A percentile compares a stretch with the other conserved stretches of the same genome.
Evolutionary conservation across 345 rosid genomes (phyloP).

Genomic region (Lepidium didymum): DNA sequence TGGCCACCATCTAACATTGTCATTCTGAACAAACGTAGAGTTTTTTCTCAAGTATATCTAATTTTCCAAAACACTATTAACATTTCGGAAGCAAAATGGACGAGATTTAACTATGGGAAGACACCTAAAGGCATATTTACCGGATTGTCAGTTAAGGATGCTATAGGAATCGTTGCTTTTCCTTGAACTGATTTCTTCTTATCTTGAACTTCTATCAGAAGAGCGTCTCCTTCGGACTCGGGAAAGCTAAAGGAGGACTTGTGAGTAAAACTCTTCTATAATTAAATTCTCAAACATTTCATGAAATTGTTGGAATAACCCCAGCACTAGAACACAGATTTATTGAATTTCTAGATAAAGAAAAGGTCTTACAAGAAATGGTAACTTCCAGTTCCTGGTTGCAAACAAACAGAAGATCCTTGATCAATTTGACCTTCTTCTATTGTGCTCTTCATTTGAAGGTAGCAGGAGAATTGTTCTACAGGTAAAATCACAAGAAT

Average conservation of each 20-base stretch:
- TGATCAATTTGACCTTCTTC: conserved; percentile 56
- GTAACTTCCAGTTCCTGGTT: conserved; percentile 78
- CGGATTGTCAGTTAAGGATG: conserved; percentile 61
- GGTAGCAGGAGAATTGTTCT: conserved; percentile 76
- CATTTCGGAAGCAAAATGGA: conserved; percentile 13
- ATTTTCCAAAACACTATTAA: background rate
- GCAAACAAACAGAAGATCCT: conserved; percentile 59
- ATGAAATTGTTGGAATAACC: background rate
- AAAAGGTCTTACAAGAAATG: conserved; percentile 72
- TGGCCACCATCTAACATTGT: conserved; percentile 86
- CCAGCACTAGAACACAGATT: background rate
- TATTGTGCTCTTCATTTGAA: conserved; percentile 65
- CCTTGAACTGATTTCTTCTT: conserved; percentile 64
- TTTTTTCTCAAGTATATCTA: conserved; percentile 1
- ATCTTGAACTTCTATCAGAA: conserved; percentile 76
- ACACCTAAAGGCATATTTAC: conserved; percentile 37
- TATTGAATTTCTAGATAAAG: background rate
- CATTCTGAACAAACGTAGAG: conserved; percentile 46
- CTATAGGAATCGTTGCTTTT: conserved; percentile 56
- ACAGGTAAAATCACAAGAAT: conserved; percentile 15
- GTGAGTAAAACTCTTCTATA: conserved; percentile 8
- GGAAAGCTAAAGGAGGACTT: conserved; percentile 57
- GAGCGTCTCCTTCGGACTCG: conserved; percentile 75
- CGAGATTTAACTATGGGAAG: background rate
- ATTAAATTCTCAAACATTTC: background rate